Evolutionary conservation across 148 eudicot species (phyloP).

Genomic region (Dianthus caryophyllus): DNA sequence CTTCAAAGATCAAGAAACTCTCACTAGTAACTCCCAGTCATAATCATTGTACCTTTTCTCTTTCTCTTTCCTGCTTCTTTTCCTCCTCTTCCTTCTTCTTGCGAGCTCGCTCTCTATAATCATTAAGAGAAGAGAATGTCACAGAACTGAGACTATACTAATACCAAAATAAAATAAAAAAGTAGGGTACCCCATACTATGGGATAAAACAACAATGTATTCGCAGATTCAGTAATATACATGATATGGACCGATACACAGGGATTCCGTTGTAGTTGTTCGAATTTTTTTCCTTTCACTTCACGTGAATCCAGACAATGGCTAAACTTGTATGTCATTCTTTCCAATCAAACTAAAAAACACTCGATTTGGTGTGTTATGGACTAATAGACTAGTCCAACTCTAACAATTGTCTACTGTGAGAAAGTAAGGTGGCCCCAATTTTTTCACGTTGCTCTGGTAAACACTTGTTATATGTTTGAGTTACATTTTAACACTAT

Average conservation of each 20-base stretch:
- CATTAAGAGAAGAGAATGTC: constrained; percentile 4
- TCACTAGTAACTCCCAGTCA: background rate
- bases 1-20: background rate
- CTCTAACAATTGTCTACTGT: background rate
- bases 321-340: no score
- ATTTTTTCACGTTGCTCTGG: background rate
- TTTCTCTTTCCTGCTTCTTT: constrained; percentile 78
- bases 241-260: no score
- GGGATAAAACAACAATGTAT: background rate
- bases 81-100: constrained; percentile 99
- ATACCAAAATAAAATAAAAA: background rate
- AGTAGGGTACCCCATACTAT: background rate
- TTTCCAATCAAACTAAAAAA: no score
- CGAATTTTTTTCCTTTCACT: no score
- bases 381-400: no score
- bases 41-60: constrained; percentile 65
- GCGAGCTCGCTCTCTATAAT: constrained; percentile 80
- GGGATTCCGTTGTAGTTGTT: no score
- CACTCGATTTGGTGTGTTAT: no score
- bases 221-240: background rate
- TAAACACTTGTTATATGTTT: background rate
- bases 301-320: no score
- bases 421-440: background rate
- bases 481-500: background rate
- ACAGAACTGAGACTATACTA: background rate